Base-by-base conservation (phyloP, 768 basidiomycete species). In the Phanerochaete sordida region DNA sequence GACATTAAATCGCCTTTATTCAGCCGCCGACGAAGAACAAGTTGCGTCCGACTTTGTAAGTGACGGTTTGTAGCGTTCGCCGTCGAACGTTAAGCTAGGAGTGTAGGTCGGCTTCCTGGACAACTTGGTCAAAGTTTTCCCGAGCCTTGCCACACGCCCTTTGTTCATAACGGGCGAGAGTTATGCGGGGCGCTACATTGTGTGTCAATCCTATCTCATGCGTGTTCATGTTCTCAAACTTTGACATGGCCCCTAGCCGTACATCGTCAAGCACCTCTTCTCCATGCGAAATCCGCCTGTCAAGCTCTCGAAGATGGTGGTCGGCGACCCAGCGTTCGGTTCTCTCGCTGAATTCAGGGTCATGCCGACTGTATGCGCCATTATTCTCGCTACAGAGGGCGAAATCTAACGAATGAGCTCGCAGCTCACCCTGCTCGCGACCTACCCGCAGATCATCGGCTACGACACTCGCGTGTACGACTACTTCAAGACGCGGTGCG, bases 121-220 rank as follows among this genome's bases (percentile, higher is more conserved):
- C 27, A 91, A 91, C 67, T 75, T 90, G 2, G 85, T 90, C 67
- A 85, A 85, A 64, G 84, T 90, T 11, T 91, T 91, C 71, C 90
- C 90, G 19, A 78, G 79, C 65, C 77, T 91, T 24, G 81, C 82
- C 15, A 82, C 74, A 1, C 83, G 90, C 28, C 90, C 90, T 16
- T 77, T 91, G 35, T 74, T 86, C 69, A 67, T 91, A 37, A 84
- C 82, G 0, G 90, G 90, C 5, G 90, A 91, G 72, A 88, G 86
- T 65, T 91, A 90, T 70, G 83, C 90, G 15, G 90, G 90, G 28
- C 79, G 79, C 60, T 90, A 87, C 65, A 89, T 90, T 56, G 84
- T 85, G 60, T 45, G 68, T 49, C 4, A 5, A 16, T 30, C 21
- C 23, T 12, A 19, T 35, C 11, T n/a, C 11, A 23, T 19, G 16